Evolutionary conservation across 2,329 filamentous ascomycete genomes (phyloP), one percentile per base, ranked within the genome.

Genomic region (Zasmidium citrigriseum): DNA sequence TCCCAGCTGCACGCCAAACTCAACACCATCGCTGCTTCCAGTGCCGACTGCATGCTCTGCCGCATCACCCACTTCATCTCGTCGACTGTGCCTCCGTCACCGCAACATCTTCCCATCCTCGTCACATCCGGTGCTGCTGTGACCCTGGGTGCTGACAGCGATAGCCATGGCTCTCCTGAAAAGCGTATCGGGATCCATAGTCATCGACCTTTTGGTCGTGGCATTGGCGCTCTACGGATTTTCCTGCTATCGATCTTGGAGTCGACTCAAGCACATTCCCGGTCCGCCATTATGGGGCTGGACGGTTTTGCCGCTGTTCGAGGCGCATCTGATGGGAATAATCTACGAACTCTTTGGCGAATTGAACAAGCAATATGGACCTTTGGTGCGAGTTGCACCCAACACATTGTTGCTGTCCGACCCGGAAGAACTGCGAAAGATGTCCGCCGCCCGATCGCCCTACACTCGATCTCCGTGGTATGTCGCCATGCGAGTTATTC

Each of bases 401-500:
- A 54, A 55, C 45, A 57, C 54, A 2, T 12, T 60, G 2, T 22
- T 57, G 10, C 49, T 24, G 5, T 24, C 24, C 27, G 58, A 60
- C 25, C 20, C 54, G 11, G 55, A 57, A 25, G 20, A 24, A 25
- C 11, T 52, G 22, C 23, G 54, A 12, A 52, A 55, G 38, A 59
- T 59, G 57, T 57, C 54, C 12, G 58, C 54, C 9, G 51, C 25
- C 1, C 46, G 23, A 44, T 57, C 49, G 20, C 50, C 51, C 9
- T 54, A 55, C 18, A 38, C 29, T 14, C 46, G 54, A 1, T 49
- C 44, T 11, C 23, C 44, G 20, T 45, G 38, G 18, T 57, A 47
- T 27, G 46, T 46, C 22, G 54, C 58, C 12, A 60, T 57, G 54
- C 44, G 54, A 14, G 24, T 60, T 21, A 53, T 46, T 27, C 54